Base-by-base conservation (phyloP, 1,284 basidiomycete species). In the Cryptococcus deneoformans region DNA sequence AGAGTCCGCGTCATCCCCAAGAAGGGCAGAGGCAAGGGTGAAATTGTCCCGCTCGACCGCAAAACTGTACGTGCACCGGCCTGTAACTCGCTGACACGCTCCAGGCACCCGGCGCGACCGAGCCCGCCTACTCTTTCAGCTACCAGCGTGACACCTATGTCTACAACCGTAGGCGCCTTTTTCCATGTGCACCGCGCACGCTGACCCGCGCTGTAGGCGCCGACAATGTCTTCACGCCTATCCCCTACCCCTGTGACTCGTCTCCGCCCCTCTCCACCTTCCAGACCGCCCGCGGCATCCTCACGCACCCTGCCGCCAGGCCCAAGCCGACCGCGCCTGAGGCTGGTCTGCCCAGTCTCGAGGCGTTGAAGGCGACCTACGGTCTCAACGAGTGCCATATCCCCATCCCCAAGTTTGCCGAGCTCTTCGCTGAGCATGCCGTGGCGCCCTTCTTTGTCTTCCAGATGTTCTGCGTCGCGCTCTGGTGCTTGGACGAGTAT, bases 111-210 rank as follows among this genome's bases (percentile, higher is more conserved):
- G 54, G 84, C 85, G 65, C 79, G 77, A 58, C 56, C 52, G 47
- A 70, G 29, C 80, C 82, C 52, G 85, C 86, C 1, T 90, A 89
- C 75, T 90, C 88, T 14, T 98, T 99, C 82, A 88, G 83, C 75
- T 99, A 98, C 77, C 94, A 99, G 78, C 87, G 90, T 54, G 95
- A 99, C 79, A 93, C 91, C 50, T 99, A 97, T 75, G 85, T 91
- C 55, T 85, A 89, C 49, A 80, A 84, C 46, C 80, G 69, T 72
- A 42, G 54, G 68, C 1, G 7, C 9, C 40, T 46, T 8, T n/a
- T 59, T 53, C 29, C 24, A 20, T 20, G 20, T 29, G 39, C 6
- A 4, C 38, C 4, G 42, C 16, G 38, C 12, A 47, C 42, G 58
- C 20, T 46, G 39, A 29, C 20, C 20, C 35, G 49, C 12, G 42